Conservation (phyloP, 2,329 filamentous ascomycete species). For the Pseudodiploospora longispora region DNA sequence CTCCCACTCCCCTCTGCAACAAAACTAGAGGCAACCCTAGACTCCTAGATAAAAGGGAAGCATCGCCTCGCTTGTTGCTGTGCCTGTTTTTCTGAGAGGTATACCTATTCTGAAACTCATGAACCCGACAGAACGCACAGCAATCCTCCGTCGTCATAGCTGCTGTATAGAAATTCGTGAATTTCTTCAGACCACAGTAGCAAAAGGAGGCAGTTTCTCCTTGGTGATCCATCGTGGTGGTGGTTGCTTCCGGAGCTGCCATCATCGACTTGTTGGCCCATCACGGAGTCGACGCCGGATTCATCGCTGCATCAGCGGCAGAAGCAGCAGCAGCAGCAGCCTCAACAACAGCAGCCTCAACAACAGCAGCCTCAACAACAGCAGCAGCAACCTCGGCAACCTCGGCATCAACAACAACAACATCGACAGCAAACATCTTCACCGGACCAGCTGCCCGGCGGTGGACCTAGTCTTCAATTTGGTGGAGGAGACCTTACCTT, state of each 20-base stretch:
- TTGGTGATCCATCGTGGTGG: conserved; percentile 7
- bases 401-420: no score
- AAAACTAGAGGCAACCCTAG: no score
- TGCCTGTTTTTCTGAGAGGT: conserved; percentile 10
- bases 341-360: no score
- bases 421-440: no score
- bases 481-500: no score
- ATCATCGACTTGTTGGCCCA: not conserved
- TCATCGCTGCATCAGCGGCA: not conserved
- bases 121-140: conserved; percentile 4
- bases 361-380: no score
- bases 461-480: no score
- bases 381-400: no score
- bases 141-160: conserved; percentile 2
- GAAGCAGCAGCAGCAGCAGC: no score
- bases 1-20: no score
- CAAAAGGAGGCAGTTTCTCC: conserved; percentile 9
- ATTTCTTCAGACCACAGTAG: conserved; percentile 13
- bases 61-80: conserved; percentile 1
- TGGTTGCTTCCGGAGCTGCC: conserved; percentile 6
- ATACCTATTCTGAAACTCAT: conserved; percentile 13
- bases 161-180: not conserved
- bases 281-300: not conserved
- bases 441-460: no score
- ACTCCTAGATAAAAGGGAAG: not conserved